A percentile compares a stretch with the other conserved stretches of the same genome.
phyloP scores from a whole-genome alignment of 148 eudicot genomes.

The Simmondsia chinensis region DNA sequence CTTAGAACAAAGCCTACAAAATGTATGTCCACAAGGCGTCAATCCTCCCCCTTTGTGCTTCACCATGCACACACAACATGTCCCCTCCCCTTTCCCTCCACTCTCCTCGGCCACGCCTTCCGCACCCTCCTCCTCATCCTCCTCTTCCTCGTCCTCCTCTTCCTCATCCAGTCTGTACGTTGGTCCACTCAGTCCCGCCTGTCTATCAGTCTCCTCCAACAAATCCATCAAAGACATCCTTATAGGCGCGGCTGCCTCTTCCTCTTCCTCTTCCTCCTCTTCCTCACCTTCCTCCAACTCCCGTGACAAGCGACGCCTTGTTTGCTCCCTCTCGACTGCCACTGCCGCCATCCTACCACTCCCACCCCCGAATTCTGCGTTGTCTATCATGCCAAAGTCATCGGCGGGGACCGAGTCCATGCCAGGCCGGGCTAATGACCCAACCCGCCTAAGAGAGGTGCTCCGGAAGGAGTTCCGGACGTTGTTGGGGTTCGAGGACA shows the following conservation, averaged over 20 bases:
- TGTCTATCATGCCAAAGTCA: conserved; percentile 13
- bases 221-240: conserved; percentile 84
- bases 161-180: conserved; percentile 28
- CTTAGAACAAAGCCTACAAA: conserved; percentile 74
- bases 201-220: conserved; percentile 67
- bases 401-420: conserved; percentile 19
- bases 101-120: conserved; percentile 9
- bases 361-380: no score
- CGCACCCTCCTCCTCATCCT: conserved; percentile 36
- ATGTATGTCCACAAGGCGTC: conserved; percentile 82
- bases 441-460: conserved; percentile 9
- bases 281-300: conserved; percentile 13
- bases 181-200: conserved; percentile 52
- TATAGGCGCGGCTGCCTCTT: conserved; percentile 17
- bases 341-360: conserved; percentile 37
- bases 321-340: conserved; percentile 37
- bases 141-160: conserved; percentile 35
- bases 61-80: conserved; percentile 78
- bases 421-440: no score
- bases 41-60: conserved; percentile 79
- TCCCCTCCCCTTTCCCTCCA: conserved; percentile 24
- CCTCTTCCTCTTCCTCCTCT: conserved; percentile 9
- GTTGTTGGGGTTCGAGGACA: no score
- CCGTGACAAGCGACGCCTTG: conserved; percentile 24
- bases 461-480: conserved; percentile 20